Percentiles rank a stretch among this genome's conserved stretches.
These are phyloP conservation scores for Proliferodiscus dingleyae DNA, from an alignment of 2,329 filamentous ascomycete species.

Conservation along the genomic window DNA sequence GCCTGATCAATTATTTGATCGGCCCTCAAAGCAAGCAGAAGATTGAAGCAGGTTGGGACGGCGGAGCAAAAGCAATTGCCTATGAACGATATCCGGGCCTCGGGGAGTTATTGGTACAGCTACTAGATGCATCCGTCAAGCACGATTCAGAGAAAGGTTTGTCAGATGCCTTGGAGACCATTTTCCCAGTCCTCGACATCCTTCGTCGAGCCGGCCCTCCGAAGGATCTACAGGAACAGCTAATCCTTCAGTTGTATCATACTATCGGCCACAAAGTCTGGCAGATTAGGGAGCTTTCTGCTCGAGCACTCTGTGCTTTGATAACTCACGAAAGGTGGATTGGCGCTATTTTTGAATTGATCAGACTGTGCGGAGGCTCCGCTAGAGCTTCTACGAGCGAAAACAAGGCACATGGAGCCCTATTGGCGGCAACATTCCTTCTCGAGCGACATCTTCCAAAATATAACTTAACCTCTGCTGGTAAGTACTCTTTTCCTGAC, in stretches of 20 bases:
- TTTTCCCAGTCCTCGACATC: conserved; percentile 80
- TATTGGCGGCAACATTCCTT: conserved; percentile 52
- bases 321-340: conserved; percentile 49
- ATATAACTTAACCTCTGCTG: conserved; percentile 40
- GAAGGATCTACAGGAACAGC: conserved; percentile 45
- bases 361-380: conserved; percentile 24
- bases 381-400: conserved; percentile 39
- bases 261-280: conserved; percentile 65
- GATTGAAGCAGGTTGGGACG: conserved; percentile 60
- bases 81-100: conserved; percentile 66
- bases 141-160: conserved; percentile 19
- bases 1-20: conserved; percentile 73
- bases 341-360: conserved; percentile 25
- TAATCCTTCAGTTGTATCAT: conserved; percentile 53
- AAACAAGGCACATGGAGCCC: conserved; percentile 49
- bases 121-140: conserved; percentile 43
- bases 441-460: conserved; percentile 46
- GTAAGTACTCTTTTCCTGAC: conserved; percentile 32
- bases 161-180: conserved; percentile 56
- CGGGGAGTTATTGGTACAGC: conserved; percentile 55
- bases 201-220: conserved; percentile 68
- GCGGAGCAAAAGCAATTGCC: conserved; percentile 59
- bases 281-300: conserved; percentile 78
- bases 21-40: conserved; percentile 65
- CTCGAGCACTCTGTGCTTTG: conserved; percentile 64